Evolutionary conservation across 176 grass and related monocot genomes (phyloP).

Genomic region (Ananas comosus): DNA sequence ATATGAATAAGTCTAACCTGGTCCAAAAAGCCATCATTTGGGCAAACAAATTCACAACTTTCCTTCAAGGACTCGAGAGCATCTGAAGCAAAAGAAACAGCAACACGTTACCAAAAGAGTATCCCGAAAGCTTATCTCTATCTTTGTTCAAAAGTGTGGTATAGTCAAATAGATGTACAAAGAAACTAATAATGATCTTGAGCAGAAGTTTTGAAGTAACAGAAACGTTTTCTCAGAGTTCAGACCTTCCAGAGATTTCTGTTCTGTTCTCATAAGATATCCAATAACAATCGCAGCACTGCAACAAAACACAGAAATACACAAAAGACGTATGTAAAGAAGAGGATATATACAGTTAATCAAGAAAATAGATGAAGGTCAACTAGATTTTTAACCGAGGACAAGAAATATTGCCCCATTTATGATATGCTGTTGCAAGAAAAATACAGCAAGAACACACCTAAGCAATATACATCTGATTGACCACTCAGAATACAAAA

Average conservation of each 20-base stretch:
- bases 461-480: too few relatives aligned
- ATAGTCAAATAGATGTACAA: not conserved
- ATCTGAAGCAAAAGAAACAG: conserved; percentile 44
- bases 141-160: not conserved
- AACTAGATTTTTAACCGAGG: not conserved
- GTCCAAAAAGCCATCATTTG: conserved; percentile 88
- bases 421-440: too few relatives aligned
- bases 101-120: conserved; percentile 3
- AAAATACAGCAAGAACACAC: too few relatives aligned
- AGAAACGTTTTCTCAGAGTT: not conserved
- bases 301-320: conserved; percentile 26
- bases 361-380: not conserved
- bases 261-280: conserved; percentile 85
- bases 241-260: conserved; percentile 77
- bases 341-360: not conserved
- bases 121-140: not conserved
- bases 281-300: conserved; percentile 69
- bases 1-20: conserved; percentile 5
- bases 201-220: not conserved
- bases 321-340: not conserved
- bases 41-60: conserved; percentile 42
- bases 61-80: conserved; percentile 71
- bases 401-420: not conserved
- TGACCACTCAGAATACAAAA: too few relatives aligned
- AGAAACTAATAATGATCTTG: not conserved